These are phyloP conservation scores for Raddia distichophylla DNA, from an alignment of 176 grass and related monocot genomes.

Conservation along the genomic window DNA sequence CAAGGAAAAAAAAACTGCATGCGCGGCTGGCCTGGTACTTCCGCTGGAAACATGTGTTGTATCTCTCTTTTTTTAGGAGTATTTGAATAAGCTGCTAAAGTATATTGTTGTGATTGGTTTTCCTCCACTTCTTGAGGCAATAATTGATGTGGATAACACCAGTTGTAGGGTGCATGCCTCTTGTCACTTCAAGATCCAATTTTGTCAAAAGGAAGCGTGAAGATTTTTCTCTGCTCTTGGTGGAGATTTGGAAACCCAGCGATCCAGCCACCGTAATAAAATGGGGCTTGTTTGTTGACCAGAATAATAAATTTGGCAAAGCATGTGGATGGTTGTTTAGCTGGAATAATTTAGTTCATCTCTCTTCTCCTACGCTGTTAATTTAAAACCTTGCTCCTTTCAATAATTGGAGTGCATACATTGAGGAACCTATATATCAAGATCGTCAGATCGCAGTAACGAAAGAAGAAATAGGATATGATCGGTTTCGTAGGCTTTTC, in stretches of 20 bases:
- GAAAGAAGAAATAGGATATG: neutral
- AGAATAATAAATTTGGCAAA: constrained; percentile 4
- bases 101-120: neutral
- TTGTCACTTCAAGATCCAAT: constrained; percentile 41
- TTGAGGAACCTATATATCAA: neutral
- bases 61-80: no score
- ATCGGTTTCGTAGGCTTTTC: neutral
- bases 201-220: constrained; percentile 46
- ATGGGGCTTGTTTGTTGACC: constrained; percentile 28
- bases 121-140: constrained; percentile 5
- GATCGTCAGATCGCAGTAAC: neutral
- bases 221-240: neutral
- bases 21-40: no score
- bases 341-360: neutral
- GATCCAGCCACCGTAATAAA: constrained; percentile 32
- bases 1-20: neutral
- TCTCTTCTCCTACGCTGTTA: neutral
- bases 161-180: constrained; percentile 12
- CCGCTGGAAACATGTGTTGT: no score
- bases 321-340: constrained; percentile 40
- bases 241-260: constrained; percentile 1
- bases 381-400: neutral
- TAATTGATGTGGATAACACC: constrained; percentile 1
- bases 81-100: no score
- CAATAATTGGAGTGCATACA: neutral